Base-by-base conservation (phyloP, 2,329 filamentous ascomycete genomes). In the Xenoacremonium recifei region DNA sequence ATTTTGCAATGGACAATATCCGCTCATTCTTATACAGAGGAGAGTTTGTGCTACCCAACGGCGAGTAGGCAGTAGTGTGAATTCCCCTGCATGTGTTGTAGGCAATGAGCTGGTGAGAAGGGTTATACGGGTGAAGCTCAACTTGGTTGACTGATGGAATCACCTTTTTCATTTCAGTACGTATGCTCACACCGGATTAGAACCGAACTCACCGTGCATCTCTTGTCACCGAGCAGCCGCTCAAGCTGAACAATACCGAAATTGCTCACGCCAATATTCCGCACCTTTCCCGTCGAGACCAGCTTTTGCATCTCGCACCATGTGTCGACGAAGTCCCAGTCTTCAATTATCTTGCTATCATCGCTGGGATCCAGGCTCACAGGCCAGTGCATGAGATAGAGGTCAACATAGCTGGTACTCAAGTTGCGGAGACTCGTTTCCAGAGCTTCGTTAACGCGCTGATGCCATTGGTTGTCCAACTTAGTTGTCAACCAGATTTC, bases 191-290 rank as follows among this genome's bases (percentile, higher is more conserved):
- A 10, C 16, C n/a, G 23, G 7, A 7, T 27, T 27, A 27, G 13
- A 13, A 27, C 23, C 13, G 7, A 9, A 40, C 29, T 37, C 57
- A 78, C 81, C 69, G 82, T 82, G 69, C 73, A 79, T 50, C 71
- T 73, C 12, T 79, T 75, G 55, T 86, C 78, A 54, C 77, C 80
- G 47, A 92, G 73, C 43, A 92, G 76, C 63, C 79, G 86, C 75
- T 91, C 85, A 29, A 92, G 72, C 69, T 92, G 87, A 65, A 73
- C 79, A 64, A 90, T 87, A 50, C 76, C 84, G 63, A 92, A 92
- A 76, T 93, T 93, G 66, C 85, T 89, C 43, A 93, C 85, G 58
- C 87, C 87, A 60, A 92, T 89, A 70, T 87, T 88, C 66, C 76
- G 77, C 39, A 91, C 89, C 71, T 87, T 88, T 67, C 75, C 77